Evolutionary conservation across 2,329 filamentous ascomycete species (phyloP), one percentile per base, ranked within the genome.

Genomic region (Penicillium corylophilum): DNA sequence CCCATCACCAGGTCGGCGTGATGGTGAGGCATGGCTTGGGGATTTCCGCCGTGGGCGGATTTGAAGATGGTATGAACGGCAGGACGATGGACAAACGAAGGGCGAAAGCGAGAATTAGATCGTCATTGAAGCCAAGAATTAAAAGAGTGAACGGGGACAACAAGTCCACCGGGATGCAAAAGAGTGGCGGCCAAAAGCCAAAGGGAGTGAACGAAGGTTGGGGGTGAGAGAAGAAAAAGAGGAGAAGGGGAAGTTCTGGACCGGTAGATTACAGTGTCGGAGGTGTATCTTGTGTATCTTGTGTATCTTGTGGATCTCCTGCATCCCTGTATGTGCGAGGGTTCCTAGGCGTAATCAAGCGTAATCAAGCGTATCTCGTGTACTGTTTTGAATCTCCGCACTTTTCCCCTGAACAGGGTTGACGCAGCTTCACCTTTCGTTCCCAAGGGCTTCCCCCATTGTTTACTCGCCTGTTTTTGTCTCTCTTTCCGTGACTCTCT

Each of bases 121-220:
- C 50, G 49, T 54, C 57, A 60, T 60, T 55, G 41, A 54, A 55
- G 12, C 29, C 36, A 26, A 29, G 40, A 36, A 44, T 33, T 16
- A 47, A 50, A 40, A 50, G 42, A 39, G 39, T 45, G 39, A 67
- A 68, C 48, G 65, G 68, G 57, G 22, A 22, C 26, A 26, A 41
- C 23, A 44, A 31, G 57, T 52, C 56, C 59, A 53, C 49, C 44
- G 42, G 15, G 16, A n/a, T 41, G 26, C 18, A 60, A 64, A 64
- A 49, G 61, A 68, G 55, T 53, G 65, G 59, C 56, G 59, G 63
- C 59, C 57, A 61, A 51, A 55, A 57, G 59, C 60, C 56, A 61
- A 46, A 54, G 51, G 41, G 56, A 53, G 52, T 56, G 62, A 55
- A 55, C 48, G 46, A 54, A 33, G 57, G 55, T 56, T 38, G 44